These are phyloP conservation scores for Acidomyces sp. DNA, from an alignment of 495 filamentous ascomycete genomes.

Conservation along the genomic window DNA sequence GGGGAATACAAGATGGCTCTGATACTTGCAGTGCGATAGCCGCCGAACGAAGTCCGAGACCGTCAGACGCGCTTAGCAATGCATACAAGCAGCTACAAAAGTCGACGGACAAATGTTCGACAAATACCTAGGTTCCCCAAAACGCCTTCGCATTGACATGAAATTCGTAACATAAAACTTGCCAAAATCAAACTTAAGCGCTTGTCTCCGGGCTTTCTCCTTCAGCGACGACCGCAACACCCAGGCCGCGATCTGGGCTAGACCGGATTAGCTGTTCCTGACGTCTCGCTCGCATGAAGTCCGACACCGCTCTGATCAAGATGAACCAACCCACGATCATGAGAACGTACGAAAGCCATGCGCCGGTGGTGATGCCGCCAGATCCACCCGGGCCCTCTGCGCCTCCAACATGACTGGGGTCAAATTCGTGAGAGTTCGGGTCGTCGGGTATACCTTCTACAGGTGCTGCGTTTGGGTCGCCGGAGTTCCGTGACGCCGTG, in stretches of 20 bases:
- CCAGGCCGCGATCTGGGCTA: slow-evolving; percentile 81
- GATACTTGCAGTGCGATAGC: too few species aligned
- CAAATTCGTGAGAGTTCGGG: slow-evolving; percentile 82
- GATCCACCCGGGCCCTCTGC: slow-evolving; percentile 24
- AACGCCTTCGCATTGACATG: too few species aligned
- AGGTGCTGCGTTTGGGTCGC: slow-evolving; percentile 33
- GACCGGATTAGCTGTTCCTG: slow-evolving; percentile 89
- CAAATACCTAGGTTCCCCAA: too few species aligned
- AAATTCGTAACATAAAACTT: slow-evolving; percentile 3
- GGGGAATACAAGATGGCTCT: too few species aligned
- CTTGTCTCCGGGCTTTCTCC: slow-evolving; percentile 71
- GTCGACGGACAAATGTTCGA: too few species aligned
- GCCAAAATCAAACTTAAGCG: slow-evolving; percentile 32
- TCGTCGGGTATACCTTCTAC: slow-evolving; percentile 56
- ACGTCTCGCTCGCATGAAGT: slow-evolving; percentile 72
- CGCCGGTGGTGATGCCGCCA: slow-evolving; percentile 49
- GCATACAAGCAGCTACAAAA: too few species aligned
- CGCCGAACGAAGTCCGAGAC: too few species aligned
- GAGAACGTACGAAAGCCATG: slow-evolving; percentile 83
- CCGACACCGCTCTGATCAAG: slow-evolving; percentile 74
- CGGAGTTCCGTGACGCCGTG: slow-evolving; percentile 24
- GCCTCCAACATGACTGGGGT: slow-evolving; percentile 49
- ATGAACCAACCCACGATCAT: slow-evolving; percentile 99
- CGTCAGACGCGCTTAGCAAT: too few species aligned
- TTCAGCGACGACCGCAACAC: slow-evolving; percentile 76